These are phyloP conservation scores for Naganishia kalamii DNA, from an alignment of 768 basidiomycete genomes.

Conservation along the genomic window DNA sequence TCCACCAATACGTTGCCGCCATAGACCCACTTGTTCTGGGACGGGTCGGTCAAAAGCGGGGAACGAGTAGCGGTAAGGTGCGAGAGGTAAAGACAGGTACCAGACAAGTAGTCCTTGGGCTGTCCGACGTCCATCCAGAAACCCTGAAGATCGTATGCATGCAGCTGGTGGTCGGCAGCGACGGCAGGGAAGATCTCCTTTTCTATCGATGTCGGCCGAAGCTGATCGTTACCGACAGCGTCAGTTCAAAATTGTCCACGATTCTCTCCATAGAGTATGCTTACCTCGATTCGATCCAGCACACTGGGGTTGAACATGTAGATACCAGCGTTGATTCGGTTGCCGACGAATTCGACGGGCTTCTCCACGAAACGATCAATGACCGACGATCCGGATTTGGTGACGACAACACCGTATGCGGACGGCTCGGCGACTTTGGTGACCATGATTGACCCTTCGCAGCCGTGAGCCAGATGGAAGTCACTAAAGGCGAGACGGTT, in stretches of 20 bases:
- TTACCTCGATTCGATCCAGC: slow-evolving; percentile 50
- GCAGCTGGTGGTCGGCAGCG: slow-evolving; percentile 49
- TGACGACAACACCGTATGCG: slow-evolving; percentile 52
- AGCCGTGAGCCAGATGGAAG: slow-evolving; percentile 51
- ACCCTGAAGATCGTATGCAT: slow-evolving; percentile 51
- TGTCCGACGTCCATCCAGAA: slow-evolving; percentile 54
- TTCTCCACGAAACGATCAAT: slow-evolving; percentile 54
- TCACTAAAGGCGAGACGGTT: slow-evolving; percentile 28
- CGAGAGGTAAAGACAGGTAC: slow-evolving; percentile 51
- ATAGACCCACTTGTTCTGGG: slow-evolving; percentile 49
- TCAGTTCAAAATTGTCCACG: background rate
- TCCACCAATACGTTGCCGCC: slow-evolving; percentile 51
- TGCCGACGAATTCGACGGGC: slow-evolving; percentile 52
- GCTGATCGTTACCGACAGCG: slow-evolving; percentile 29
- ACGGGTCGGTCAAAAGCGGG: slow-evolving; percentile 46
- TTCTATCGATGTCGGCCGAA: slow-evolving; percentile 52
- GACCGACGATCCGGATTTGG: slow-evolving; percentile 47
- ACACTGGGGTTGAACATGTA: slow-evolving; percentile 54
- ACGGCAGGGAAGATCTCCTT: slow-evolving; percentile 52
- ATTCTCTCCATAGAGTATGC: background rate
- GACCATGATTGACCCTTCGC: slow-evolving; percentile 52
- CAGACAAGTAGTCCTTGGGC: slow-evolving; percentile 49
- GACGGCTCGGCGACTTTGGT: slow-evolving; percentile 53
- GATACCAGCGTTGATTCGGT: slow-evolving; percentile 53
- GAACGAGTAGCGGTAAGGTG: slow-evolving; percentile 48